These are phyloP conservation scores for Eustoma russellianum DNA, from an alignment of 257 asterid genomes.

Conservation along the genomic window DNA sequence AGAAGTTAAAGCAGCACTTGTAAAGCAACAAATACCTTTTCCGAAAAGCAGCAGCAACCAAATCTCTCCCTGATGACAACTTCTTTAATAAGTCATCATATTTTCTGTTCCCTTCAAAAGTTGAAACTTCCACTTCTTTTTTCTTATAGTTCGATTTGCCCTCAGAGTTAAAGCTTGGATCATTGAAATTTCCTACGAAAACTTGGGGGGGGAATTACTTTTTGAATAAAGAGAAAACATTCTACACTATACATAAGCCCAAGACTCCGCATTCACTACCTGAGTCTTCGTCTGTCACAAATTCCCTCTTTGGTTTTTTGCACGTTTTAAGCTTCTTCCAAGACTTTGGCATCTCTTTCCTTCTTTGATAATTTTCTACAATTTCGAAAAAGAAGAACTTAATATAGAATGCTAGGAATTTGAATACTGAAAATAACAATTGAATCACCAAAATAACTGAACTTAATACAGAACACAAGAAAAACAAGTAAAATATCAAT, in stretches of 20 bases:
- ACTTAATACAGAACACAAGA: no score
- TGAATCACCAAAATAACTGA: no score
- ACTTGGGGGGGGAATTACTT: no score
- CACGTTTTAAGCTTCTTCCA: slow-evolving; percentile 2
- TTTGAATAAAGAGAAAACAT: background rate
- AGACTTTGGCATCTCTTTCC: slow-evolving; percentile 15
- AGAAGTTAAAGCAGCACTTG: background rate
- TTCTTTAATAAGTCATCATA: slow-evolving; percentile 55
- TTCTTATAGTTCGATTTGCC: slow-evolving; percentile 12
- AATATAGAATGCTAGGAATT: no score
- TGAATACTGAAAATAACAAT: no score
- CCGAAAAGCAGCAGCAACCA: slow-evolving; percentile 37
- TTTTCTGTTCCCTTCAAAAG: slow-evolving; percentile 25
- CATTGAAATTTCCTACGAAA: slow-evolving; percentile 7
- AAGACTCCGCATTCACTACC: slow-evolving; percentile 6
- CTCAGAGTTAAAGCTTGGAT: slow-evolving; percentile 25
- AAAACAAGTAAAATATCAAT: no score
- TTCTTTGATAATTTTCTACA: background rate
- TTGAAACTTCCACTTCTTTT: slow-evolving; percentile 20
- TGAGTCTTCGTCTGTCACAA: slow-evolving; percentile 10
- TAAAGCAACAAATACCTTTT: slow-evolving; percentile 26
- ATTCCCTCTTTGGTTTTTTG: slow-evolving; percentile 8
- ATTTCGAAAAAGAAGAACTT: no score
- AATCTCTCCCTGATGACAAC: slow-evolving; percentile 36
- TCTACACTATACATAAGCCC: background rate